phyloP scores from a whole-genome alignment of 371 early-diverging fungal species.

The Zopfochytrium polystomum region DNA sequence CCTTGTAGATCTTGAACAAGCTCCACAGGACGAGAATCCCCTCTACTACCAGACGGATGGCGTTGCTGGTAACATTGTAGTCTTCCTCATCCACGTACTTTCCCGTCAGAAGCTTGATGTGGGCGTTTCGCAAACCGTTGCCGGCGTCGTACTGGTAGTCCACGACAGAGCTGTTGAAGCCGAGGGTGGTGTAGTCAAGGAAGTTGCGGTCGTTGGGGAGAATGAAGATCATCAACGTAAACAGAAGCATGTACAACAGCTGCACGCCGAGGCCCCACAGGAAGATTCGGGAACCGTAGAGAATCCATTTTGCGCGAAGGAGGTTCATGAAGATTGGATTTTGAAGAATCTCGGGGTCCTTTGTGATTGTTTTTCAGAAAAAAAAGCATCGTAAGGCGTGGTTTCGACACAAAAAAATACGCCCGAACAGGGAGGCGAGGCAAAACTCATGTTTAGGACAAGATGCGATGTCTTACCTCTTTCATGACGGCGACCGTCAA shows the following conservation, averaged over 20 bases:
- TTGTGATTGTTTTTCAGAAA: no score
- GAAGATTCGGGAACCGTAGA: conserved; percentile 25
- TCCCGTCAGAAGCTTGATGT: no score
- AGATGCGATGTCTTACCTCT: conserved; percentile 3
- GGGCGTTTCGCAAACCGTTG: no score
- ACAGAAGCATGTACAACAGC: conserved; percentile 21
- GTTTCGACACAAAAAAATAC: neutral
- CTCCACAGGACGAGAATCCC: neutral
- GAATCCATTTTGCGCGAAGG: conserved; percentile 30
- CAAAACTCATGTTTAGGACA: neutral
- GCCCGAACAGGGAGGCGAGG: neutral
- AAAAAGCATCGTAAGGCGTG: no score
- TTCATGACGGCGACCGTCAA: conserved; percentile 23
- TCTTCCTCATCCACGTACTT: no score
- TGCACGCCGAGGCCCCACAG: conserved; percentile 8
- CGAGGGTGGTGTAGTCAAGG: no score
- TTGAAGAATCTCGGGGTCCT: conserved; percentile 18
- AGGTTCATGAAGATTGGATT: conserved; percentile 26
- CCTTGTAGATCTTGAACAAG: no score
- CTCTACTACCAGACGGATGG: neutral
- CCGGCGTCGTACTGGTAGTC: no score
- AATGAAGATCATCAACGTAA: conserved; percentile 15
- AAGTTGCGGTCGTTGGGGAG: conserved; percentile 21
- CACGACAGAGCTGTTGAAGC: no score
- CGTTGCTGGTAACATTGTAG: no score